phyloP scores from a whole-genome alignment of 2,329 filamentous ascomycete genomes.

The Dryadomyces quercus-mongolicae region DNA sequence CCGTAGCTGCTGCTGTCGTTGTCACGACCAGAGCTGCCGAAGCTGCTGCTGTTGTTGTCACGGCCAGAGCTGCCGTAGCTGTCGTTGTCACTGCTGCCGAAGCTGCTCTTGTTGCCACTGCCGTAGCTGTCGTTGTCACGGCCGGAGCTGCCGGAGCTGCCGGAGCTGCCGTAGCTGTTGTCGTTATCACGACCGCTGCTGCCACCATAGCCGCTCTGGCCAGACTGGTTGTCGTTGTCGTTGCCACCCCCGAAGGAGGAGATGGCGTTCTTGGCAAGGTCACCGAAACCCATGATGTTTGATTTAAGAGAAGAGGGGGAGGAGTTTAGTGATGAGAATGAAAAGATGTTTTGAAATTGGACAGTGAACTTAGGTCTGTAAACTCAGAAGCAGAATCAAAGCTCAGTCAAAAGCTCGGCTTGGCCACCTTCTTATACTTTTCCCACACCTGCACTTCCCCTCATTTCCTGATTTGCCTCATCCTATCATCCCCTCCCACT shows the following conservation, averaged over 20 bases:
- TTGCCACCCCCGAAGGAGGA: conserved; percentile 6
- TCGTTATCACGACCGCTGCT: conserved; percentile 3
- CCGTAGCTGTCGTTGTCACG: neutral
- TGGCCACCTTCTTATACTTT: neutral
- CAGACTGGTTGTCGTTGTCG: neutral
- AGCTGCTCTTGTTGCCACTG: neutral
- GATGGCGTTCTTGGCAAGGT: conserved; percentile 14
- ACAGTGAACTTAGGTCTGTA: too few species aligned
- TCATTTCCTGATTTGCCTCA: neutral
- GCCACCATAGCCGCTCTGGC: neutral
- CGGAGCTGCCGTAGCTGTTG: conserved; percentile 1
- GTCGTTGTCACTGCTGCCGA: neutral
- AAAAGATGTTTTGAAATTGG: too few species aligned
- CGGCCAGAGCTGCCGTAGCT: neutral
- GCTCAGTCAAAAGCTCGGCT: too few species aligned
- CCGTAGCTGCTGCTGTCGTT: neutral
- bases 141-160: neutral
- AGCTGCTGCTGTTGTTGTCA: neutral
- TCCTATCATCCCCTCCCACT: neutral
- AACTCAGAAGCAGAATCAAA: too few species aligned
- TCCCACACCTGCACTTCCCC: neutral
- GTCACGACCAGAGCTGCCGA: neutral
- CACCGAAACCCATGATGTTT: conserved; percentile 16
- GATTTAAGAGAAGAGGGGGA: neutral
- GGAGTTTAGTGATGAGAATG: neutral